These are phyloP conservation scores for Candida nemodendra DNA, from an alignment of 805 yeast genomes.

Conservation along the genomic window DNA sequence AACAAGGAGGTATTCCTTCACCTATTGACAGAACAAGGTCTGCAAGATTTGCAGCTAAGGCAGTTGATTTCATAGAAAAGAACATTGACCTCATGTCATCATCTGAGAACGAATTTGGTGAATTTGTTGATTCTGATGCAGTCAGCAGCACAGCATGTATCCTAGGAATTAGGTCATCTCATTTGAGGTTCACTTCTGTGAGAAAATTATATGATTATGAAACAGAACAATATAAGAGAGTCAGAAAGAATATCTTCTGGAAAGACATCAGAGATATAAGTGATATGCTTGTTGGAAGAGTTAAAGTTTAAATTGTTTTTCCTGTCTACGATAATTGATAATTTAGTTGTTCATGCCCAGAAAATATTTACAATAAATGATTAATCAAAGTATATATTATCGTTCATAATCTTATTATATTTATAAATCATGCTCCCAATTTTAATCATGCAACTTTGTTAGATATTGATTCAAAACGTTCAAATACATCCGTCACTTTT, in stretches of 20 bases:
- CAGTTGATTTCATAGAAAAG: conserved; percentile 66
- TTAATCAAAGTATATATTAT: no score
- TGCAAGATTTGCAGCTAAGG: conserved; percentile 65
- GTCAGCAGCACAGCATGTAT: conserved; percentile 67
- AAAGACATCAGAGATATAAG: conserved; percentile 67
- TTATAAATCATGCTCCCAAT: no score
- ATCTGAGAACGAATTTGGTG: conserved; percentile 31
- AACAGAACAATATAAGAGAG: conserved; percentile 75
- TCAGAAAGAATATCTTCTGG: conserved; percentile 92
- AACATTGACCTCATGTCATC: conserved; percentile 16
- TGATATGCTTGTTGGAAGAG: conserved; percentile 81
- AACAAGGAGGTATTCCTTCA: conserved; percentile 78
- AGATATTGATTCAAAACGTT: conserved; percentile 9
- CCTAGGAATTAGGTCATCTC: conserved; percentile 77
- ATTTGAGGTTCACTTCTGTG: conserved; percentile 70
- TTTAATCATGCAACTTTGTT: no score
- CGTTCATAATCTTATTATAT: no score
- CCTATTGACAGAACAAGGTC: conserved; percentile 78
- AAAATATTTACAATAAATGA: no score
- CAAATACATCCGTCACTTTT: conserved; percentile 11
- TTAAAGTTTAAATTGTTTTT: conserved; percentile 23
- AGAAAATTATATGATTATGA: conserved; percentile 81
- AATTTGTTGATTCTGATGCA: conserved; percentile 25
- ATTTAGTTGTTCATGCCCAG: no score
- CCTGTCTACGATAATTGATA: no score